These are phyloP conservation scores for Cryptococcus hybrid DNA, from an alignment of 1,284 basidiomycete genomes.

Conservation along the genomic window DNA sequence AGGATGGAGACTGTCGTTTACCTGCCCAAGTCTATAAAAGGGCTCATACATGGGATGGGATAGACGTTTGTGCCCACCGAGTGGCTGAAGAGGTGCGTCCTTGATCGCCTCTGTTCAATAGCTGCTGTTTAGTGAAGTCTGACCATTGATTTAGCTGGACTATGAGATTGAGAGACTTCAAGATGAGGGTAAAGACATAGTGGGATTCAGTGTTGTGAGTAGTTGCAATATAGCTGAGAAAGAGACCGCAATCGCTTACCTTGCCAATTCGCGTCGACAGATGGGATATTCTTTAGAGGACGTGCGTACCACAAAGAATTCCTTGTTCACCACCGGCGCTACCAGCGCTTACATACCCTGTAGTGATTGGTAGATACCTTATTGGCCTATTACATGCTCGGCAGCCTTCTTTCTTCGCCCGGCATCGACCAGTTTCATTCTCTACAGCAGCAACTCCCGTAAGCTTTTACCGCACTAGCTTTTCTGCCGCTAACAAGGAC, in stretches of 20 bases:
- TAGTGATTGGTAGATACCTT: conserved; percentile 46
- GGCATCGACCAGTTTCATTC: conserved; percentile 40
- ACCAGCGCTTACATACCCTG: background rate
- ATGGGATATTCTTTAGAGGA: conserved; percentile 48
- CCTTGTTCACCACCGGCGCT: too few species aligned
- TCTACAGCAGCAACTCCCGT: conserved; percentile 47
- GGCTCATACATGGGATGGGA: conserved; percentile 47
- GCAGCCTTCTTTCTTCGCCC: conserved; percentile 38
- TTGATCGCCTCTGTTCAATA: background rate
- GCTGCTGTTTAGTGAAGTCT: background rate
- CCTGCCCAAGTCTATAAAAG: conserved; percentile 26
- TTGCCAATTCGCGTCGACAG: conserved; percentile 11
- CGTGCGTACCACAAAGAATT: conserved; percentile 20
- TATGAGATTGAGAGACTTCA: conserved; percentile 36
- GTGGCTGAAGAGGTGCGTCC: conserved; percentile 35
- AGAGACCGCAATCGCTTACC: background rate
- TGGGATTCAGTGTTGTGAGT: conserved; percentile 41
- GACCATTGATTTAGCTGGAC: conserved; percentile 24
- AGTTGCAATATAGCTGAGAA: background rate
- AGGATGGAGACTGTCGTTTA: conserved; percentile 24
- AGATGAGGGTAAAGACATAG: conserved; percentile 28
- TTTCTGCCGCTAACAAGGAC: background rate
- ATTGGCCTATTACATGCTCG: conserved; percentile 41
- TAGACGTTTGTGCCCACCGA: conserved; percentile 45
- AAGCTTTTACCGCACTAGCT: conserved; percentile 3